Base-by-base conservation (phyloP, 306 rosid genomes). In the Morella rubra region DNA sequence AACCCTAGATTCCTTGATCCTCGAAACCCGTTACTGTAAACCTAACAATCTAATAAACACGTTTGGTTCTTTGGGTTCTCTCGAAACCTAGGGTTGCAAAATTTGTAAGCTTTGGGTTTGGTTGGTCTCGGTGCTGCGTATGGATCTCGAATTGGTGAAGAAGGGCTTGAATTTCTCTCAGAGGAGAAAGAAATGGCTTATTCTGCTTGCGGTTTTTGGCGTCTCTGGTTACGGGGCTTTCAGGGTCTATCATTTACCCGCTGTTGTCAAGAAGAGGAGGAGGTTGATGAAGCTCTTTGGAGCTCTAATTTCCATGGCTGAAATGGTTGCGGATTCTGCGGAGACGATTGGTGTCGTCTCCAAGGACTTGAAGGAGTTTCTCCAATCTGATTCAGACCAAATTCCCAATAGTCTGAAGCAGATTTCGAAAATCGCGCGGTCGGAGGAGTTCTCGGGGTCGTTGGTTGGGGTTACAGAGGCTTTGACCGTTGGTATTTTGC, bases 401-500 rank as follows among this genome's bases (percentile, higher is more conserved):
- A 74, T 92, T 14, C 98, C 97, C 1, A 90, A 74, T 18, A 90
- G 97, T 70, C 73, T 95, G 73, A 88, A 79, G 66, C 98, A 92
- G 72, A 73, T 95, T 46, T 84, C 93, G 44, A 95, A 95, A 83
- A 73, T 95, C 71, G 75, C 88, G 10, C 77, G 80, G 72, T 95
- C 97, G 1, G 73, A 75, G 1, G 93, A 90, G 37, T 79, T 90
- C 60, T 83, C 91, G 1, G 89, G 84, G 47, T 89, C 96, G 6
- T 27, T 95, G 69, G 81, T 54, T 49, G 83, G 82, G 77, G n/a
- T 88, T 44, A 80, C 96, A 0, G 85, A 81, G 52, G 87, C 92
- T 22, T 32, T 95, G 0, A 89, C 90, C 0, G 22, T 75, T 4
- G 98, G 98, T 20, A 65, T 88, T 54, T 68, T 90, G 72, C 79